Conservation (phyloP, 164 flowering plant genomes). For the Vitis riparia region DNA sequence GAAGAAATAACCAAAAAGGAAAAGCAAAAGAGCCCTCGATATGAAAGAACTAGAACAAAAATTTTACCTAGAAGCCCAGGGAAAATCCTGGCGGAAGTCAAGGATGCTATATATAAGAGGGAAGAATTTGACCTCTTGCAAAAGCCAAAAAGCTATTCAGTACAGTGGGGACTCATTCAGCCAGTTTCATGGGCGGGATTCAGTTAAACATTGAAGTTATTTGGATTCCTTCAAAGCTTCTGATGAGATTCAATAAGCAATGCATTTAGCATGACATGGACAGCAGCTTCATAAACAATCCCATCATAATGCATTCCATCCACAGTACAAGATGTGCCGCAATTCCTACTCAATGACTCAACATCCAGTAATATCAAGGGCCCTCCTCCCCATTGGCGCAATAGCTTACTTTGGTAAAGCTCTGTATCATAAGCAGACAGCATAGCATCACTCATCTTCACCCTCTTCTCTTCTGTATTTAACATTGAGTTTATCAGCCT, state of each 20-base stretch:
- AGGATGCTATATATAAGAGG: background rate
- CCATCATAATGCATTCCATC: constrained; percentile 94
- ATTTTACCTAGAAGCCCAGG: background rate
- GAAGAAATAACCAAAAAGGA: background rate
- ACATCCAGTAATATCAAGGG: constrained; percentile 72
- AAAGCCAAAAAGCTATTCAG: background rate
- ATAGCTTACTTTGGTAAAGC: constrained; percentile 53
- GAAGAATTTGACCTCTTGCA: constrained; percentile 6
- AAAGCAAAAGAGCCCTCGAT: constrained; percentile 10
- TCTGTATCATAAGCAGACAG: constrained; percentile 46
- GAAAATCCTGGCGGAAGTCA: constrained; percentile 13
- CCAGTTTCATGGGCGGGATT: no score
- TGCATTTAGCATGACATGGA: constrained; percentile 82
- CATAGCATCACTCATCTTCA: constrained; percentile 50
- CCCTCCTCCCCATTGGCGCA: constrained; percentile 73
- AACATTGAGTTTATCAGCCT: constrained; percentile 65
- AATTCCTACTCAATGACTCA: constrained; percentile 52
- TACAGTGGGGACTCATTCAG: no score
- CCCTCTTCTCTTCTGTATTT: constrained; percentile 78
- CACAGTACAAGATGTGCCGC: constrained; percentile 75
- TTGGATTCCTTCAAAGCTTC: constrained; percentile 34
- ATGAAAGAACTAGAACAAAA: constrained; percentile 7
- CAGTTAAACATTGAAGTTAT: no score
- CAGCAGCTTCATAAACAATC: constrained; percentile 75
- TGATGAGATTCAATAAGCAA: constrained; percentile 90